These are phyloP conservation scores for Piromyces sp. DNA, from an alignment of 192 early-diverging fungal species.

Conservation along the genomic window DNA sequence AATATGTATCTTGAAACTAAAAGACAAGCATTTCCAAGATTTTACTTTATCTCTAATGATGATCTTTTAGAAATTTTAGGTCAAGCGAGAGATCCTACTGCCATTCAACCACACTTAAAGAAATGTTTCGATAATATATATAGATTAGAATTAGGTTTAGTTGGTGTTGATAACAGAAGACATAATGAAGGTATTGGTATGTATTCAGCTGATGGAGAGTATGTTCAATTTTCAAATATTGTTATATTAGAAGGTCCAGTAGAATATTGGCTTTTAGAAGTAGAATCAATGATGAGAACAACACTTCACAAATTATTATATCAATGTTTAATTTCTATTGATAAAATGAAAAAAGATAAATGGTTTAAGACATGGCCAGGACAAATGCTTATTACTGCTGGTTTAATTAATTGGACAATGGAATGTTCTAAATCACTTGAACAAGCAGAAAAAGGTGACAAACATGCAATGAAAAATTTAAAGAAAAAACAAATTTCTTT, in stretches of 20 bases:
- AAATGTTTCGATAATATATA: not conserved
- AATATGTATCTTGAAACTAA: not conserved
- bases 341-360: slow-evolving; percentile 41
- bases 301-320: slow-evolving; percentile 29
- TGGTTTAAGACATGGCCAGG: slow-evolving; percentile 47
- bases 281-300: slow-evolving; percentile 27
- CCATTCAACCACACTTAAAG: not conserved
- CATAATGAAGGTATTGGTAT: slow-evolving; percentile 36
- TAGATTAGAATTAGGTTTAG: slow-evolving; percentile 4
- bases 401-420: slow-evolving; percentile 34
- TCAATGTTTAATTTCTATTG: slow-evolving; percentile 23
- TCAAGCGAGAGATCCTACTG: not conserved
- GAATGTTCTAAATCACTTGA: slow-evolving; percentile 36
- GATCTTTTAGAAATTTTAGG: not conserved
- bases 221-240: slow-evolving; percentile 28
- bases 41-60: not conserved
- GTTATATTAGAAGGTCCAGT: slow-evolving; percentile 35
- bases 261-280: slow-evolving; percentile 30
- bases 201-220: slow-evolving; percentile 44
- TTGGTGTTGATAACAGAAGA: slow-evolving; percentile 25
- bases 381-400: slow-evolving; percentile 31
- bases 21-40: not conserved
- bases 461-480: slow-evolving; percentile 28
- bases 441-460: slow-evolving; percentile 39
- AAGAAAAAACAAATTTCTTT: slow-evolving; percentile 38